Conservation (phyloP, 345 rosid genomes). For the Boechera retrofracta region DNA sequence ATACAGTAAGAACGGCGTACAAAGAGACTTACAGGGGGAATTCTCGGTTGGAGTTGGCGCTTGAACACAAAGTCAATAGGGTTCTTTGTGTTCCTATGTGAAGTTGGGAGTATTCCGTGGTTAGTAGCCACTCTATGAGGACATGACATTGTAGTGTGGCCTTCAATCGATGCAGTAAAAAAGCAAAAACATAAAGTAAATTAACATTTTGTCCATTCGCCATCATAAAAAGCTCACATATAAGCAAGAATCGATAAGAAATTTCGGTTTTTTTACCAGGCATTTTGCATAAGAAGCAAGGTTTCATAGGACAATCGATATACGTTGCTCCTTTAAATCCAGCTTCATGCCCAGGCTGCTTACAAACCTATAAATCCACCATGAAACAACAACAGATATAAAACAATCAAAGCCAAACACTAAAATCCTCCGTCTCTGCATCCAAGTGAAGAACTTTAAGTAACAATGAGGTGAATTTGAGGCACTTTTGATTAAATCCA, state of each 20-base stretch:
- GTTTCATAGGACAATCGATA: conserved; percentile 95
- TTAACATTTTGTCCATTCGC: not conserved
- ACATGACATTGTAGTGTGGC: conserved; percentile 89
- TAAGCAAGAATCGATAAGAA: conserved; percentile 11
- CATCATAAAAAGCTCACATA: not conserved
- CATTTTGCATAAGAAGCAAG: conserved; percentile 95
- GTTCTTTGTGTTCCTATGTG: conserved; percentile 59
- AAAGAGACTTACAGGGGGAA: conserved; percentile 53
- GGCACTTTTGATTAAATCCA: not conserved
- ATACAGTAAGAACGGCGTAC: not conserved
- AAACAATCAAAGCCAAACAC: conserved; percentile 2
- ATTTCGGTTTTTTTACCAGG: conserved; percentile 58
- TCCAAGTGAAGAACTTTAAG: conserved; percentile 3
- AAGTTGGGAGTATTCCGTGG: conserved; percentile 65
- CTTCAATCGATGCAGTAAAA: conserved; percentile 48
- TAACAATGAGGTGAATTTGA: not conserved
- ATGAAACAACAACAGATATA: conserved; percentile 16
- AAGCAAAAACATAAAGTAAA: not conserved
- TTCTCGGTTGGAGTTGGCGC: conserved; percentile 70
- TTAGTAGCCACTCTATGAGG: conserved; percentile 79
- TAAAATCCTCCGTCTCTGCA: not conserved
- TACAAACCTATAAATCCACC: conserved; percentile 71
- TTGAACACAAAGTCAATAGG: conserved; percentile 71
- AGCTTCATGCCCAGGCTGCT: conserved; percentile 89
- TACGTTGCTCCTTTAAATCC: conserved; percentile 95